phyloP scores from a whole-genome alignment of 2,329 filamentous ascomycete species.

The Beauveria rudraprayagi region DNA sequence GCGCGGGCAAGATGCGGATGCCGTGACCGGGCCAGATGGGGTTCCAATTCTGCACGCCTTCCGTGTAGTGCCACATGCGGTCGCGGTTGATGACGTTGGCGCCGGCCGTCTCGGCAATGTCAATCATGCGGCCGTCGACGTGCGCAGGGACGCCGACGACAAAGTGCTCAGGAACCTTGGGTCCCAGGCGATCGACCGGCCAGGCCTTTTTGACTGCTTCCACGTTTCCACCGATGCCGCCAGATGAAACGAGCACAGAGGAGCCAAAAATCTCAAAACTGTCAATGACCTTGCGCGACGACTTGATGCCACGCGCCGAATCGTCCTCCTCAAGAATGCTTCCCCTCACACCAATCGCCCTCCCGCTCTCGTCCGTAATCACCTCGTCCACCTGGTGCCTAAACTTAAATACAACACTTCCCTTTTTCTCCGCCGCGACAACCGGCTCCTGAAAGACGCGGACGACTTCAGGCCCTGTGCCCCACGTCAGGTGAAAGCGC shows the following conservation, averaged over 20 bases:
- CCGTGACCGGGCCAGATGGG: slow-evolving; percentile 54
- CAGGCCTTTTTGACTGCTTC: slow-evolving; percentile 50
- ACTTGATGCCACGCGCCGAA: slow-evolving; percentile 42
- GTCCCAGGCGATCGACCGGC: slow-evolving; percentile 49
- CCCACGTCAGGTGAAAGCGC: slow-evolving; percentile 56
- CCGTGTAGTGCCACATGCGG: slow-evolving; percentile 60
- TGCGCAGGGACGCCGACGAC: slow-evolving; percentile 55
- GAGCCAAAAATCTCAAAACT: slow-evolving; percentile 46
- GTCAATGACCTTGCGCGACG: slow-evolving; percentile 38
- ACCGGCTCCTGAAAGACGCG: slow-evolving; percentile 50
- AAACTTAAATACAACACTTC: slow-evolving; percentile 46
- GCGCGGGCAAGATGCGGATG: slow-evolving; percentile 52
- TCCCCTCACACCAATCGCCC: slow-evolving; percentile 45
- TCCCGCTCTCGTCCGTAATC: slow-evolving; percentile 42
- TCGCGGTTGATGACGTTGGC: slow-evolving; percentile 52
- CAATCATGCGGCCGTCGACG: slow-evolving; percentile 57
- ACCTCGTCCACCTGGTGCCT: slow-evolving; percentile 50
- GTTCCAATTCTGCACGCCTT: slow-evolving; percentile 54
- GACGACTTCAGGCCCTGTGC: slow-evolving; percentile 52
- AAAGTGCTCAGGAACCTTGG: slow-evolving; percentile 46
- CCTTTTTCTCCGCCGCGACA: slow-evolving; percentile 40
- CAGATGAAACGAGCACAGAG: slow-evolving; percentile 46
- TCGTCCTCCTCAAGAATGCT: slow-evolving; percentile 44
- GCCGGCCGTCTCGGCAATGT: slow-evolving; percentile 43
- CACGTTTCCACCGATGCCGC: slow-evolving; percentile 55